Evolutionary conservation across 2,329 filamentous ascomycete genomes (phyloP), one percentile per base, ranked within the genome.

Genomic region (Penicillium sp.): DNA sequence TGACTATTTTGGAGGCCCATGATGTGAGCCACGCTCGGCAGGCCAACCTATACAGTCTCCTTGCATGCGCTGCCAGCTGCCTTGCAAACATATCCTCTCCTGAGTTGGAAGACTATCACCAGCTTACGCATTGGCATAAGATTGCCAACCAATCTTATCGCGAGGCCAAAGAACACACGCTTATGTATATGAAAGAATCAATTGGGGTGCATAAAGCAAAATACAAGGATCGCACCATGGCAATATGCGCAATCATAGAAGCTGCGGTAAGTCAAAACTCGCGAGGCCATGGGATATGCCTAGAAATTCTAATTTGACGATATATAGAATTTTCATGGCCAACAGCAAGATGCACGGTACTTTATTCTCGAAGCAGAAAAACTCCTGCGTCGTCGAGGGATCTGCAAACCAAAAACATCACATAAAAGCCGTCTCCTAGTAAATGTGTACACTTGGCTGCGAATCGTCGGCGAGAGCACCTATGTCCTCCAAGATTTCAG

Each of bases 401-500:
- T 69, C 13, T 52, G 53, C 3, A 71, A 69, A 46, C 59, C 61
- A 7, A 53, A 55, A 16, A 64, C 60, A 16, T 71, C 67, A 4
- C 59, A 59, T 13, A 66, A 67, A 57, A 61, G 58, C 28, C 60
- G 65, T 18, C 44, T 69, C 18, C 54, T 70, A 5, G 69, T 72
- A 34, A 68, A 70, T 47, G 63, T 72, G 31, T 71, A 65, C 48
- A 62, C 60, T n/a, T 72, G 67, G 63, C 54, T 63, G 14, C 61
- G 64, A 29, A 66, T 69, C 31, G 57, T 70, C 16, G 63, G 60
- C 14, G 64, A 66, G 44, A 67, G 54, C 53, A 65, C 61, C 16
- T 59, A 59, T 54, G 56, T 60, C n/a, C 48, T 65, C 18, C 60
- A 60, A 40, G 48, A 44, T 28, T 37, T 36, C 21, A 49, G 9